Evolutionary conservation across 305 asterid genomes (phyloP).

Genomic region (Rubia tinctorum): DNA sequence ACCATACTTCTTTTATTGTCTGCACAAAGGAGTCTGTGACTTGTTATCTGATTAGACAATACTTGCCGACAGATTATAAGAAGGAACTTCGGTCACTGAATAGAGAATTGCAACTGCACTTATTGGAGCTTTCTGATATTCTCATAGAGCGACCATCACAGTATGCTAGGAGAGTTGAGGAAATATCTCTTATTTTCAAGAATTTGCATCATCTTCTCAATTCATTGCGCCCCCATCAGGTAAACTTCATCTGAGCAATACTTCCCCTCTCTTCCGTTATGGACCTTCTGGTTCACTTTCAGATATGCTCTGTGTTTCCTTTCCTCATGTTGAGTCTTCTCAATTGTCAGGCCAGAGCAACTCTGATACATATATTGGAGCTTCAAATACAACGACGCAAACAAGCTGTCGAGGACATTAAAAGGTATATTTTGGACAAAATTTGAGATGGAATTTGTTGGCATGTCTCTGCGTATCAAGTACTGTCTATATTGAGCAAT

Average conservation of each 20-base stretch:
- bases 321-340: slow-evolving; percentile 15
- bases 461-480: background rate
- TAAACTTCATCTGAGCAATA: slow-evolving; percentile 17
- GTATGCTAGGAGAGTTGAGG: slow-evolving; percentile 94
- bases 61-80: slow-evolving; percentile 56
- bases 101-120: slow-evolving; percentile 78
- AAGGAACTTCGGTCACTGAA: slow-evolving; percentile 86
- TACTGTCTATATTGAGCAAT: background rate
- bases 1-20: background rate
- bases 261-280: background rate
- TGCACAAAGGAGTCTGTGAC: background rate
- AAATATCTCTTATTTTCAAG: slow-evolving; percentile 81
- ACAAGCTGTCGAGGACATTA: slow-evolving; percentile 96
- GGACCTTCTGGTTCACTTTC: slow-evolving; percentile 9
- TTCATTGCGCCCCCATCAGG: slow-evolving; percentile 96
- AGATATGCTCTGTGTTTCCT: slow-evolving; percentile 13
- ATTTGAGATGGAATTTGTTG: background rate
- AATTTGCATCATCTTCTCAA: slow-evolving; percentile 92
- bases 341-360: slow-evolving; percentile 79
- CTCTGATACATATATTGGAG: slow-evolving; percentile 84
- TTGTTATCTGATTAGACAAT: slow-evolving; percentile 15
- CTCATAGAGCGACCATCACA: slow-evolving; percentile 95
- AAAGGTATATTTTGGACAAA: slow-evolving; percentile 42
- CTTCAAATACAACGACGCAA: slow-evolving; percentile 86
- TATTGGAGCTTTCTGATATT: slow-evolving; percentile 92